These are phyloP conservation scores for Ogataea haglerorum DNA, from an alignment of 805 yeast species.

Conservation along the genomic window DNA sequence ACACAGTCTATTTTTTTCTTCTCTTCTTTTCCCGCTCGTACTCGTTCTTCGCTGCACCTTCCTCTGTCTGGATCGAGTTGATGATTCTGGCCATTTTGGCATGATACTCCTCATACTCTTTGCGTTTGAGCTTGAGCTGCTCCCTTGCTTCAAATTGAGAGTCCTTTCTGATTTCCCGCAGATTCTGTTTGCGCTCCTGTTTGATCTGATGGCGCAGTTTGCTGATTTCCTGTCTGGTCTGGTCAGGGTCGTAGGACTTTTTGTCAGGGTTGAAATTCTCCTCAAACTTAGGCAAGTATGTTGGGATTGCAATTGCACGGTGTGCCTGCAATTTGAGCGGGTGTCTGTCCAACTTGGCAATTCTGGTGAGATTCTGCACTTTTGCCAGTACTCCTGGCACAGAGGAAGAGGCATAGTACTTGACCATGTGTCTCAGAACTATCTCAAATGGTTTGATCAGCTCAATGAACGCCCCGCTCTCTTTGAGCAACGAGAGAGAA, in stretches of 20 bases:
- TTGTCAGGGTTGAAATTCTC: constrained; percentile 95
- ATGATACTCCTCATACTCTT: constrained; percentile 75
- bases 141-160: constrained; percentile 83
- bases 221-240: constrained; percentile 73
- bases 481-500: constrained; percentile 51
- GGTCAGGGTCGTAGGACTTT: constrained; percentile 84
- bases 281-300: constrained; percentile 87
- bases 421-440: constrained; percentile 40
- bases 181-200: constrained; percentile 83
- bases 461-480: constrained; percentile 59
- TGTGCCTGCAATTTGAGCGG: constrained; percentile 84
- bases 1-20: constrained; percentile 19
- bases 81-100: constrained; percentile 83
- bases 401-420: constrained; percentile 34
- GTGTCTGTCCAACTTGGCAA: constrained; percentile 47
- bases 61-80: constrained; percentile 85
- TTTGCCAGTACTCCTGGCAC: constrained; percentile 40
- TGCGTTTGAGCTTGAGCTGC: constrained; percentile 73
- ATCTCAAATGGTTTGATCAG: constrained; percentile 45
- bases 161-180: constrained; percentile 90
- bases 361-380: constrained; percentile 46
- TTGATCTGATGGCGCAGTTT: constrained; percentile 83
- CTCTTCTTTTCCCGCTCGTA: constrained; percentile 81
- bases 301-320: constrained; percentile 77
- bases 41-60: constrained; percentile 91